Conservation (phyloP, 495 filamentous ascomycete species). For the Trichocladium antarcticum region DNA sequence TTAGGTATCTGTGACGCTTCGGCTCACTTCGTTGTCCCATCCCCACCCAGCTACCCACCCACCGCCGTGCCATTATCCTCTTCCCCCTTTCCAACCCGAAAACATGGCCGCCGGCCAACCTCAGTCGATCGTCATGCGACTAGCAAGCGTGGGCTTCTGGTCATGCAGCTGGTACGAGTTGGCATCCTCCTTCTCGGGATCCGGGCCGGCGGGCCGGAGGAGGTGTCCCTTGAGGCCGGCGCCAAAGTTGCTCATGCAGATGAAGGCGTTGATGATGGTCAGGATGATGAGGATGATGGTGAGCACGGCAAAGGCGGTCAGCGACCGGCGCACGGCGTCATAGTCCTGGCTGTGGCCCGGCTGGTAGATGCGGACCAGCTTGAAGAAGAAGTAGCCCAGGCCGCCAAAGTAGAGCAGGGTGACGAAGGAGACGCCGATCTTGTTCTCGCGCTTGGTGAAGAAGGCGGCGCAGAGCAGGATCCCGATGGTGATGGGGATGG, state of each 20-base stretch:
- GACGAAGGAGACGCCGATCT: conserved; percentile 60
- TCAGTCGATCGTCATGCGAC: conserved; percentile 86
- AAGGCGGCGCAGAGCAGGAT: conserved; percentile 76
- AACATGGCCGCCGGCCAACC: background rate
- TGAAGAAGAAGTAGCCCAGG: conserved; percentile 95
- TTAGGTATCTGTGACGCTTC: background rate
- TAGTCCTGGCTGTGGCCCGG: conserved; percentile 45
- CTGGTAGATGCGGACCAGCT: conserved; percentile 89
- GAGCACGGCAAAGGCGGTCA: conserved; percentile 90
- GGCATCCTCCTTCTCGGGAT: conserved; percentile 59
- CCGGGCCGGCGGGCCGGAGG: conserved; percentile 47
- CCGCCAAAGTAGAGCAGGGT: conserved; percentile 83
- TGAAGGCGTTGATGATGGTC: conserved; percentile 78
- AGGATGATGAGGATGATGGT: conserved; percentile 77
- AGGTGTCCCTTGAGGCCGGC: conserved; percentile 84
- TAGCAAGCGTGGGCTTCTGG: conserved; percentile 49
- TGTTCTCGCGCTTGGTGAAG: conserved; percentile 73
- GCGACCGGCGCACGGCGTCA: conserved; percentile 57
- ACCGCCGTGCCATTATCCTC: conserved; percentile 2
- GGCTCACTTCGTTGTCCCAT: too few relatives aligned
- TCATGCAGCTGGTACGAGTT: conserved; percentile 58
- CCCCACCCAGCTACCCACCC: background rate
- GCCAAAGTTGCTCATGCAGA: conserved; percentile 84
- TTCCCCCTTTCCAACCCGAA: background rate
- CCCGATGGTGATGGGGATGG: conserved; percentile 78